Base-by-base conservation (phyloP, 2,329 filamentous ascomycete species). In the Cercospora sp. region DNA sequence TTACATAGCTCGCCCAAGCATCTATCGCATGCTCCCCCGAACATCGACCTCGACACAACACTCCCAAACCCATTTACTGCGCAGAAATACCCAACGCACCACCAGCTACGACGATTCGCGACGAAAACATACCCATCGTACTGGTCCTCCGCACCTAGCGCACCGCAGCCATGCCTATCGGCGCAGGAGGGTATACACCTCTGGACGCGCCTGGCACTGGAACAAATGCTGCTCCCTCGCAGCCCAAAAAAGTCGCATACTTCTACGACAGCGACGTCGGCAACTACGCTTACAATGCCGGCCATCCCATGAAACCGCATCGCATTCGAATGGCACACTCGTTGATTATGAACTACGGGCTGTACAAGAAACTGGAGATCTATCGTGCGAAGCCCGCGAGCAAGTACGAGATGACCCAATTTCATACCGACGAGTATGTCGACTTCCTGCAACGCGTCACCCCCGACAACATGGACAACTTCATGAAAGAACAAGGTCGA, bases 221-320 rank as follows among this genome's bases (percentile, higher is more conserved):
- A 67, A 74, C 80, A 63, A 86, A 86, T 79, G 83, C 83, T 63
- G 77, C 82, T 12, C 63, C 75, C 57, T 82, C 82, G 28, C 82
- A 84, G 74, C 86, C 87, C 79, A 97, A 95, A 82, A 93, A 94
- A 78, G 92, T 98, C 67, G 94, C 94, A 66, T 98, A 98, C 83
- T 98, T 98, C 81, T 98, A 98, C 86, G 94, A 98, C 79, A 96
- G 92, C 3, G 94, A 98, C 82, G 95, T 98, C 78, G 94, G 94
- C 72, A 98, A 98, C 81, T 98, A 97, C 84, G 94, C 94, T 79
- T 98, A 98, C 78, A 93, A 97, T 67, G 85, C 87, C 12, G 86
- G 86, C n/a, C 87, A 85, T 80, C 87, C 88, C 37, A 90, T 90
- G 88, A 89, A 89, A 79, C 87, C 87, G 43, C 87, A 88, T 77